Base-by-base conservation (phyloP, 192 early-diverging fungal species). In the Coemansia sp. region DNA sequence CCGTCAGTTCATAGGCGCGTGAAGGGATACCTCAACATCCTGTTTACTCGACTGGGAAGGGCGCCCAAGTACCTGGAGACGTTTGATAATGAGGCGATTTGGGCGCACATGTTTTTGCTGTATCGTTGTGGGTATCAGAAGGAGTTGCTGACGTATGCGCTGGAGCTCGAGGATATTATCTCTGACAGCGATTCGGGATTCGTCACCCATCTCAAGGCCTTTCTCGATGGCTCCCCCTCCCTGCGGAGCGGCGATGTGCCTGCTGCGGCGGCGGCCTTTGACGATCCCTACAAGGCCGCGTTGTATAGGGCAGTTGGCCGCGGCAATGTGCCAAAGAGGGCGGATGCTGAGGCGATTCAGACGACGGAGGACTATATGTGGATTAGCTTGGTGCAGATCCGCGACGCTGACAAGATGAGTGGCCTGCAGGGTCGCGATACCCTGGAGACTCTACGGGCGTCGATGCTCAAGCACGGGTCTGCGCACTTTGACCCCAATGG, bases 311-410 rank as follows among this genome's bases (percentile, higher is more conserved):
- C 95, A 20, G 64, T 99, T 35, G 96, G 96, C 1, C 86, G 96
- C 20, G 93, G 93, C 65, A 95, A 95, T 35, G 70, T 95, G 65
- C 83, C 77, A 33, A 88, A 88, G 55, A 85, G 83, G 52, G 75
- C 92, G 10, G 69, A 85, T 1, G 73, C 79, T 37, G 87, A 86
- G 47, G 92, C 94, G 1, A 85, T 91, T 14, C 85, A 85, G 39
- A 85, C 93, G 9, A 89, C 88, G 3, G 94, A 99, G 70, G 96
- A 99, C 63, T 98, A 93, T 71, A 67, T 98, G 38, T 99, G 98
- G 98, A 61, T 94, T 7, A 88, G 82, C 75, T 82, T 96, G 38
- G 86, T 86, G 67, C 82, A 94, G 33, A 73, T 92, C 16, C 69
- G 77, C 47, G 87, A 82, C 34, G 74, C 69, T 23, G 68, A 77